These are phyloP conservation scores for Prunella vulgaris DNA, from an alignment of 257 asterid species.

Conservation along the genomic window DNA sequence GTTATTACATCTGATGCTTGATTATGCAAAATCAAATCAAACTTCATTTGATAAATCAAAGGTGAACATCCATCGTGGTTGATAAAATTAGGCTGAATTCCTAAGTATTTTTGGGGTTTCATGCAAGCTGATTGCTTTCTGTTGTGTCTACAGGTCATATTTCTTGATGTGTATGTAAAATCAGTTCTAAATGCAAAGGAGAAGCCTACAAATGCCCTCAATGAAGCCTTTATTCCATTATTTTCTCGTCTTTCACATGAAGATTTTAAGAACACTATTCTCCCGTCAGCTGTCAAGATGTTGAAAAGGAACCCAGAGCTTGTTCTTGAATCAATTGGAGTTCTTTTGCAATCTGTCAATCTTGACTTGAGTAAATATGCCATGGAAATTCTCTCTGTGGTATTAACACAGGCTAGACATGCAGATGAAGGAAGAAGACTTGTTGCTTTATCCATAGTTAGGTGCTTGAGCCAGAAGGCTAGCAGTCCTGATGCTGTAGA, in stretches of 20 bases:
- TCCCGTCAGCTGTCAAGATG: slow-evolving; percentile 86
- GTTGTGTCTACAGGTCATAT: slow-evolving; percentile 52
- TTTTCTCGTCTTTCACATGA: slow-evolving; percentile 74
- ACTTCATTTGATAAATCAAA: slow-evolving; percentile 58
- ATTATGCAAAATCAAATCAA: slow-evolving; percentile 47
- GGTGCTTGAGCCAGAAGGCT: slow-evolving; percentile 83
- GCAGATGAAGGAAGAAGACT: slow-evolving; percentile 87
- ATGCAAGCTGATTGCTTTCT: slow-evolving; percentile 25
- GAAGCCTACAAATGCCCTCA: slow-evolving; percentile 66
- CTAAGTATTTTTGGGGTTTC: slow-evolving; percentile 9
- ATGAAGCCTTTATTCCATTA: slow-evolving; percentile 79
- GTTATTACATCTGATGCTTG: slow-evolving; percentile 59
- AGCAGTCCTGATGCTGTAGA: slow-evolving; percentile 95
- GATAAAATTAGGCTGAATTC: neutral
- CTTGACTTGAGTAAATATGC: slow-evolving; percentile 93
- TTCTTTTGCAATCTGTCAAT: slow-evolving; percentile 58
- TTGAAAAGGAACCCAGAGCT: slow-evolving; percentile 98
- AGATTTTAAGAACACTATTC: slow-evolving; percentile 61
- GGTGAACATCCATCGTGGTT: slow-evolving; percentile 35
- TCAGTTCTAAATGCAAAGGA: slow-evolving; percentile 83
- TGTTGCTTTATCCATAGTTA: slow-evolving; percentile 67
- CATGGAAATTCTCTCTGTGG: slow-evolving; percentile 69
- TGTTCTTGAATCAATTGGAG: slow-evolving; percentile 79
- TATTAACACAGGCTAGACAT: slow-evolving; percentile 77
- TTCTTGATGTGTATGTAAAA: slow-evolving; percentile 74